These are phyloP conservation scores for Scleroderma bovista DNA, from an alignment of 768 basidiomycete genomes.

Conservation along the genomic window DNA sequence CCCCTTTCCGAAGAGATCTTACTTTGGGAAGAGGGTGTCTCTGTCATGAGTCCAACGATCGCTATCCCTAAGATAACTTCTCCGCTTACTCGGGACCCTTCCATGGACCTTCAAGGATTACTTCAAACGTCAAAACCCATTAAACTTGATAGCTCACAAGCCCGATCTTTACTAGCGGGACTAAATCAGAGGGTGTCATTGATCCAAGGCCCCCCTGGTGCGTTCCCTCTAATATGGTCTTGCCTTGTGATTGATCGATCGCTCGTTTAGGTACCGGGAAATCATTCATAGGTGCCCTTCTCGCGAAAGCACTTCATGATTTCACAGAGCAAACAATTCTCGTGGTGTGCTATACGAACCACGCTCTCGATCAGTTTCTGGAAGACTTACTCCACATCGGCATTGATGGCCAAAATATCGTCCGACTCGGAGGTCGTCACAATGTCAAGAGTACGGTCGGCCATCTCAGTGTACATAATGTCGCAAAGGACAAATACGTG, in stretches of 20 bases:
- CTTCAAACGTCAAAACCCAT: constrained; percentile 37
- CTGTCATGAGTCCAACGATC: constrained; percentile 7
- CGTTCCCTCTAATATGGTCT: constrained; percentile 8
- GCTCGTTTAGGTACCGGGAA: constrained; percentile 57
- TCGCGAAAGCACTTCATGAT: constrained; percentile 56
- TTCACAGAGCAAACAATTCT: constrained; percentile 47
- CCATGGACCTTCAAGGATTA: constrained; percentile 35
- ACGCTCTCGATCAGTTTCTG: constrained; percentile 68
- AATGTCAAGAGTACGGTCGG: constrained; percentile 43
- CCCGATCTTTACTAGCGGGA: constrained; percentile 40
- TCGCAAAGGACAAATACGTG: constrained; percentile 18
- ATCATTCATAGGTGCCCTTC: constrained; percentile 63
- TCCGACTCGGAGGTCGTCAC: constrained; percentile 56
- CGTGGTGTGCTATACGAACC: constrained; percentile 71
- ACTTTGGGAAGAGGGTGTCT: constrained; percentile 39
- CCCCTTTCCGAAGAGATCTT: constrained; percentile 49
- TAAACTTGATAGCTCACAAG: constrained; percentile 47
- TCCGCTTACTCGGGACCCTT: constrained; percentile 26
- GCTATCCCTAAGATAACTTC: constrained; percentile 20
- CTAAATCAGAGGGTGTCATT: constrained; percentile 53
- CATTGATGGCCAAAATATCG: constrained; percentile 43
- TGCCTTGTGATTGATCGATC: not conserved
- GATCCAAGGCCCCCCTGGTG: constrained; percentile 71
- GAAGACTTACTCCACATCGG: constrained; percentile 56
- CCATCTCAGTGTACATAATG: constrained; percentile 39